Percentiles rank a stretch among this genome's conserved stretches.
Evolutionary conservation across 179 eudicot species (phyloP).

Genomic region (Carnegiea gigantea): DNA sequence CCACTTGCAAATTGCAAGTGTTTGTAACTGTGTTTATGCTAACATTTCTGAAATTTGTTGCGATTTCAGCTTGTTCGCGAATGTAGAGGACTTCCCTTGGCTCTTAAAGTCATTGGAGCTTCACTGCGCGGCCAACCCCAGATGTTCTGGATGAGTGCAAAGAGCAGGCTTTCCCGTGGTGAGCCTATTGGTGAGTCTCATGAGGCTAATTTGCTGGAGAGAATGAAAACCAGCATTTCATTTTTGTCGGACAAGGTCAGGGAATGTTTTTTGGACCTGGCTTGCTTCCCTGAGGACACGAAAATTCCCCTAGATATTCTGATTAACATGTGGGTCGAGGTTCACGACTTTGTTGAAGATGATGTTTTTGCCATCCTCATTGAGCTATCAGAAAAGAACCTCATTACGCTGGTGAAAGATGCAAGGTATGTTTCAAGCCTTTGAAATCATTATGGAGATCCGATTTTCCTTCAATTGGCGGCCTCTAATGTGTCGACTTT

Average conservation of each 20-base stretch:
- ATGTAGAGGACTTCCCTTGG: slow-evolving; percentile 86
- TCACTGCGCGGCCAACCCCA: slow-evolving; percentile 66
- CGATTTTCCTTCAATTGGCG: background rate
- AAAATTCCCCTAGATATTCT: slow-evolving; percentile 75
- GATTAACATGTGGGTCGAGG: slow-evolving; percentile 74
- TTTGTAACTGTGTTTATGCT: background rate
- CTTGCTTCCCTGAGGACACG: slow-evolving; percentile 81
- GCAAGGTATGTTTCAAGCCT: slow-evolving; percentile 42
- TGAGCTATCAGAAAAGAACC: slow-evolving; percentile 80
- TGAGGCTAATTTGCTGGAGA: slow-evolving; percentile 61
- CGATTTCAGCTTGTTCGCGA: slow-evolving; percentile 63
- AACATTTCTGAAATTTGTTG: background rate
- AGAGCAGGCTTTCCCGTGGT: slow-evolving; percentile 58
- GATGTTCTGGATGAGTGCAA: slow-evolving; percentile 76
- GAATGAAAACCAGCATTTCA: slow-evolving; percentile 72
- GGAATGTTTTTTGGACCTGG: slow-evolving; percentile 86
- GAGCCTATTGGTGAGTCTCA: slow-evolving; percentile 80
- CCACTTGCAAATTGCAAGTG: background rate
- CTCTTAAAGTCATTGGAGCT: slow-evolving; percentile 88
- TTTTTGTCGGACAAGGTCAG: slow-evolving; percentile 59
- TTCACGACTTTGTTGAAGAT: slow-evolving; percentile 69
- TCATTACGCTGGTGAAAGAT: slow-evolving; percentile 67
- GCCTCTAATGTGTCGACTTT: slow-evolving; percentile 10
- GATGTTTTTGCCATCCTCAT: slow-evolving; percentile 79
- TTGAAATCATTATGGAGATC: background rate